Base-by-base conservation (phyloP, 805 yeast species). In the Metschnikowia lochheadii region DNA sequence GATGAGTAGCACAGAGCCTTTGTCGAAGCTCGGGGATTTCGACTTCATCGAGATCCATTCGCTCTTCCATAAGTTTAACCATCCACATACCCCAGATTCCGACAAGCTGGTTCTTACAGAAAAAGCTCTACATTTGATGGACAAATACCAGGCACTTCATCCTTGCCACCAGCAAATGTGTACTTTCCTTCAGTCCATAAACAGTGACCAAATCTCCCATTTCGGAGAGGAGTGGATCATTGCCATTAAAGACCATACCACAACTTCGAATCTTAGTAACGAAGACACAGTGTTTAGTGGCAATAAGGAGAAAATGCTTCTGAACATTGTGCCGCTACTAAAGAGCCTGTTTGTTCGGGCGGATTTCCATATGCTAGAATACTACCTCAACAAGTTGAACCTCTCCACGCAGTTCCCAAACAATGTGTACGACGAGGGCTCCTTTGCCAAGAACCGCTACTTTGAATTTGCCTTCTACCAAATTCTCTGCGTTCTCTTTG, bases 391-490 rank as follows among this genome's bases (percentile, higher is more conserved):
- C 37, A 57, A 54, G 18, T 55, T 56, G 36, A 41, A 51, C 6
- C 50, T 60, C 15, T 36, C 55, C 26, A 58, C 59, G 18, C 65
- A 55, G 23, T 66, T 69, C 52, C 40, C 58, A 17, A 55, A 57
- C 15, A 70, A 65, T 35, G 68, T 70, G 6, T 49, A 54, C 17
- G 59, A 57, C 39, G 48, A 53, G 26, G 50, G 46, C 11, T 62
- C 55, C 34, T 59, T 67, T 42, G 51, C 52, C 14, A 48, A 51
- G 6, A 69, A 67, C 55, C 48, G 57, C 31, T 66, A 57, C 54
- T 50, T 69, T 32, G 72, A 70, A 55, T 63, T 57, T 45, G 54
- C 62, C 29, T 65, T 66, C 44, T 60, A 59, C 46, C 71, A 66
- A 44, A 61, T 60, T 32, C 44, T 60, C 3, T 51, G 59, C 13